Evolutionary conservation across 2,329 filamentous ascomycete species (phyloP), one percentile per base, ranked within the genome.

Genomic region (Stagonosporopsis rhizophila): DNA sequence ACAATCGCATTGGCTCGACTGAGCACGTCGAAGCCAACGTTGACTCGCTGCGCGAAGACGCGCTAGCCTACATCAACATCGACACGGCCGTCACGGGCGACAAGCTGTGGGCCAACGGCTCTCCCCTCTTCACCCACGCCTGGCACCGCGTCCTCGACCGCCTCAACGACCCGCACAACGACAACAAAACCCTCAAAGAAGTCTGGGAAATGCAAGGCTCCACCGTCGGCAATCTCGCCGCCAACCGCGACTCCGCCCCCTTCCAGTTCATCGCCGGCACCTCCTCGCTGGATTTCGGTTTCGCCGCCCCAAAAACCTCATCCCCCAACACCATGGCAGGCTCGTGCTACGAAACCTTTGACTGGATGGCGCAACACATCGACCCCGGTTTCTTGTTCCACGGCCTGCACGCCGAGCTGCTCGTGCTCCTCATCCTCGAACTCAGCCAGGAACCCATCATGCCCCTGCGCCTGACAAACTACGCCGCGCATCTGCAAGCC

Each of bases 241-340:
- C 87, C 4, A 88, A 85, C 9, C 89, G 91, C 64, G 95, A 98
- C 75, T 95, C 91, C 67, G 89, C 92, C 2, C 87, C 92, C 2
- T 99, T 98, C 75, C 94, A 96, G 76, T 86, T 94, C 72, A 90
- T 98, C 46, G 92, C 91, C 0, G 95, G 95, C 48, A 92, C 88
- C 7, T 94, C 92, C 40, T 93, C 90, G 11, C 81, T 99, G 52
- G 92, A 98, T 73, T 85, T 99, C 62, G 84, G 86, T 25, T 98
- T 99, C 70, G 76, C 80, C 34, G 44, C 58, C 17, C 52, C 42
- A 19, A 45, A 62, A 22, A 47, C 44, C 30, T 39, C 52, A 1
- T 67, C 70, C 1, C 80, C 80, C 38, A 77, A 75, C 11, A 89
- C 84, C 67, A 91, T 93, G 0, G 87, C 88, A 47, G 88, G 92